Conservation (phyloP, 345 rosid genomes). For the Hypericum androsaemum region DNA sequence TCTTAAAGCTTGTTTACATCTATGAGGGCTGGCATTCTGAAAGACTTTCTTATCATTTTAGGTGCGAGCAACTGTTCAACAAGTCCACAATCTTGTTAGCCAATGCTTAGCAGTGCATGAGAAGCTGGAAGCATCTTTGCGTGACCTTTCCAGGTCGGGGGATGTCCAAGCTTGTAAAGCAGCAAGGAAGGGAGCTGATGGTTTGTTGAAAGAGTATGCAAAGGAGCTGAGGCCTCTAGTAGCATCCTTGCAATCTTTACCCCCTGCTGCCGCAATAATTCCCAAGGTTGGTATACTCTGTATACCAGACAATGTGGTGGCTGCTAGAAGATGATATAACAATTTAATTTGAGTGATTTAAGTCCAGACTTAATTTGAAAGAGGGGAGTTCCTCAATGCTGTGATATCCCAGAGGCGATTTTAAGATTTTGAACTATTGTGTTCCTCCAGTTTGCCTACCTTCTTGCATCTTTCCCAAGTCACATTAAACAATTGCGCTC, state of each 20-base stretch:
- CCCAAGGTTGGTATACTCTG: conserved; percentile 46
- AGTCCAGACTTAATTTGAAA: too few relatives aligned
- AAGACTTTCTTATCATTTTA: conserved; percentile 18
- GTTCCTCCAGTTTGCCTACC: neutral
- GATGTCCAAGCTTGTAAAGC: conserved; percentile 88
- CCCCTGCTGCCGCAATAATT: conserved; percentile 55
- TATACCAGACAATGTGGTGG: neutral
- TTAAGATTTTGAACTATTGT: neutral
- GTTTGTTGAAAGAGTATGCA: conserved; percentile 59
- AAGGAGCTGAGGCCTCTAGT: conserved; percentile 61
- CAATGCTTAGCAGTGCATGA: conserved; percentile 61
- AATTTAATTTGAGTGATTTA: too few relatives aligned
- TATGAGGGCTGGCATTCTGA: neutral
- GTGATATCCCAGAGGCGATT: too few relatives aligned
- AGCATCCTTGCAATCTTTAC: conserved; percentile 56
- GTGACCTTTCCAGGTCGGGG: conserved; percentile 83
- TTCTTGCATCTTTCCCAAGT: neutral
- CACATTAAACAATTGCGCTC: neutral
- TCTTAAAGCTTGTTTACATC: neutral
- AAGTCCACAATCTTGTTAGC: conserved; percentile 43
- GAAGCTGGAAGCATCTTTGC: conserved; percentile 80
- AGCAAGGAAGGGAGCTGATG: conserved; percentile 73
- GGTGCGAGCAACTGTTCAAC: conserved; percentile 71
- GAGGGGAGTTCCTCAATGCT: too few relatives aligned
- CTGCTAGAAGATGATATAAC: too few relatives aligned